Evolutionary conservation across 495 filamentous ascomycete species (phyloP).

Genomic region (Talaromyces proteolyticus): DNA sequence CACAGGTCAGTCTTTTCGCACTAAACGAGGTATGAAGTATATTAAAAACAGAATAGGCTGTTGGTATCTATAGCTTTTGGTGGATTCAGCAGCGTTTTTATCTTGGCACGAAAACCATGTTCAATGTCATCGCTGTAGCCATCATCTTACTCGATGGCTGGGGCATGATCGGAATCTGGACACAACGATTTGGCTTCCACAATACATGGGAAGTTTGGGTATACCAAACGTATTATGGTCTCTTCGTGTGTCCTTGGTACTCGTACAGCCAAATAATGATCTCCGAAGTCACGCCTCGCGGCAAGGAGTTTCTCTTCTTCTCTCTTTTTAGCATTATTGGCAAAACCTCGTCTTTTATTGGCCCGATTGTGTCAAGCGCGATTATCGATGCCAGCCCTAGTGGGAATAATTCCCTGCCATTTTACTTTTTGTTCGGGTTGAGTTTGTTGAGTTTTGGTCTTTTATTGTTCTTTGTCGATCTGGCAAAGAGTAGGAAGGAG

Average conservation of each 20-base stretch:
- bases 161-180: conserved; percentile 47
- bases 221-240: conserved; percentile 1
- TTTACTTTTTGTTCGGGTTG: conserved; percentile 58
- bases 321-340: conserved; percentile 51
- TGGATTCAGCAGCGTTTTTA: conserved; percentile 44
- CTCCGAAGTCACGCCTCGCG: conserved; percentile 42
- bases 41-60: conserved; percentile 21
- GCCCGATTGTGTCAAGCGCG: conserved; percentile 56
- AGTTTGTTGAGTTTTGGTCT: conserved; percentile 48
- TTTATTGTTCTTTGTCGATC: conserved; percentile 47
- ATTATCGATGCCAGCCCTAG: conserved; percentile 57
- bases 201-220: conserved; percentile 25
- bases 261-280: conserved; percentile 54
- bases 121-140: conserved; percentile 43
- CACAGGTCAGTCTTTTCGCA: conserved; percentile 34
- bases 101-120: conserved; percentile 43
- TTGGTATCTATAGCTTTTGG: conserved; percentile 55
- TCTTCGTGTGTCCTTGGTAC: conserved; percentile 65
- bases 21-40: too few species aligned
- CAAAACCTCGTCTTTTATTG: conserved; percentile 59
- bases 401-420: conserved; percentile 50
- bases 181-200: conserved; percentile 39
- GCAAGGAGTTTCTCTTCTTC: conserved; percentile 50
- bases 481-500: conserved; percentile 53
- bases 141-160: conserved; percentile 44